Evolutionary conservation across 2,329 filamentous ascomycete species (phyloP), one percentile per base, ranked within the genome.

Genomic region (Nemania sp.): DNA sequence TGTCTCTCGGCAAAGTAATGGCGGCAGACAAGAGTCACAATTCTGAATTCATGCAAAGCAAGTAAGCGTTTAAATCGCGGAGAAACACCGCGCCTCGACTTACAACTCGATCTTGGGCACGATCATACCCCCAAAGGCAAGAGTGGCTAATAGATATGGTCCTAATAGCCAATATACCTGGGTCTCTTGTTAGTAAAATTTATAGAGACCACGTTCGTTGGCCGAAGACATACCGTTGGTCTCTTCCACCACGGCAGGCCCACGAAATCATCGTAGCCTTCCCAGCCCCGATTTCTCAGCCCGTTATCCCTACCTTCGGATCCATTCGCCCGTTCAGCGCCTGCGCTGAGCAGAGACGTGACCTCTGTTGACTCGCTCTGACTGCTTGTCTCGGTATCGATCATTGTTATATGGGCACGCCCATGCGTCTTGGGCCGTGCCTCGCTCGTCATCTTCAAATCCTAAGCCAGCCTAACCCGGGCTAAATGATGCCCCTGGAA

Each of bases 91-190:
- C 26, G 32, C 45, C 8, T 35, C 5, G 35, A 74, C 86, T 79
- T 80, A 89, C 80, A 98, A 82, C 76, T 97, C 97, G 70, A 97
- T 85, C 78, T 92, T 96, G 10, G 95, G 94, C 8, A 98, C 93
- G 7, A 96, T 84, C 6, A 93, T 88, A 64, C 93, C 93, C 35
- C 95, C 96, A 79, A 96, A 95, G 0, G 94, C 94, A 62, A 97
- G 83, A 0, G 93, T 93, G 77, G 93, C 95, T 52, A 97, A 80
- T 64, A 92, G 85, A 79, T 94, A 96, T 0, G 94, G 92, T 0
- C 87, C 88, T 7, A 98, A 79, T 4, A 98, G 85, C 93, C 94
- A 98, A 79, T 86, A 93, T 60, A 97, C 88, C 92, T 93, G 68
- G 15, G 15, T 15, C 32, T 43, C 64, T 35, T 67, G 57, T 80